Percentiles rank a stretch among this genome's conserved stretches.
Conservation (phyloP, 176 grass and related monocot species). For the Secale cereale region DNA sequence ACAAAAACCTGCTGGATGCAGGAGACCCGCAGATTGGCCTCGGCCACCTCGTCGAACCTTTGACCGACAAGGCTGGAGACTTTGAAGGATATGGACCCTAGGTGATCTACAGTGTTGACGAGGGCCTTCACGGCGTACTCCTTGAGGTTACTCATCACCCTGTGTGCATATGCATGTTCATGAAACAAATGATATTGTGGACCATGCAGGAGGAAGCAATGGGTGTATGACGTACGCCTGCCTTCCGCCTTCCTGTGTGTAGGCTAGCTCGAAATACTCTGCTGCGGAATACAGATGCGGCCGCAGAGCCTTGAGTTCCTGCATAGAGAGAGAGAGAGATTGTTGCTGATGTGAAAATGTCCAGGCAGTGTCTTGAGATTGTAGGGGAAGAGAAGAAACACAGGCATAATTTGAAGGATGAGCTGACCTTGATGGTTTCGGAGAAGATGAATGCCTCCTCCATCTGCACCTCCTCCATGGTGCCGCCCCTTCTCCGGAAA, state of each 20-base stretch:
- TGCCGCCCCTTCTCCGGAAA: slow-evolving; percentile 17
- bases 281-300: slow-evolving; percentile 77
- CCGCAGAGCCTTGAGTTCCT: slow-evolving; percentile 77
- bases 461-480: slow-evolving; percentile 45
- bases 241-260: slow-evolving; percentile 50
- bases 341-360: neutral
- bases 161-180: neutral
- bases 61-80: slow-evolving; percentile 53
- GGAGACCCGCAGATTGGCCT: slow-evolving; percentile 46
- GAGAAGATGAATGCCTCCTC: slow-evolving; percentile 64
- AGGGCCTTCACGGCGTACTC: slow-evolving; percentile 77
- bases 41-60: slow-evolving; percentile 46
- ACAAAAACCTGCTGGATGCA: slow-evolving; percentile 61
- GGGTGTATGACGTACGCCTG: slow-evolving; percentile 24
- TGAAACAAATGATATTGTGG: neutral
- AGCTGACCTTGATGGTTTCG: slow-evolving; percentile 71
- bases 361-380: no score
- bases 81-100: slow-evolving; percentile 82
- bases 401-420: neutral
- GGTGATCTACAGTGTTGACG: slow-evolving; percentile 79
- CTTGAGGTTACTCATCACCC: slow-evolving; percentile 62
- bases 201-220: neutral
- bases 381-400: neutral
- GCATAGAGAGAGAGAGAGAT: neutral
- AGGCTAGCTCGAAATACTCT: slow-evolving; percentile 81